Evolutionary conservation across 192 early-diverging fungal genomes (phyloP), one percentile per base, ranked within the genome.

Genomic region (Helicostylum pulchrum): DNA sequence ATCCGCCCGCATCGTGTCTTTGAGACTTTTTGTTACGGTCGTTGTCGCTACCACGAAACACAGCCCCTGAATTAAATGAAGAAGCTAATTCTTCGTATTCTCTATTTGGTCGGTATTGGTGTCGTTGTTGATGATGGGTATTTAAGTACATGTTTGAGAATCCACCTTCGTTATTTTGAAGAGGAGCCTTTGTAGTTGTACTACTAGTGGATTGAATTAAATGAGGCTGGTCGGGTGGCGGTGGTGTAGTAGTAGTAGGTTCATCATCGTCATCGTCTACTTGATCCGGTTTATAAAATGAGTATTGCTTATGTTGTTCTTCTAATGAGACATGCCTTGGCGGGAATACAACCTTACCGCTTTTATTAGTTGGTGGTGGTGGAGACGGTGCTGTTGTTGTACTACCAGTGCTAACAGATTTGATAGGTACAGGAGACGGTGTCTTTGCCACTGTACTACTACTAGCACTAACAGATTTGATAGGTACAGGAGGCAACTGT

Each of bases 1-100:
- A 69, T 2, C 67, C 67, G 43, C 67, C 67, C 23, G 61, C 59
- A 57, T 69, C 61, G 36, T 52, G 43, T 26, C 64, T 45, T 7
- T 11, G 54, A 30, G 19, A 32, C 39, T 31, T 17, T 23, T 53
- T 50, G 15, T 47, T 62, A 26, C 26, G 26, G 46, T 49, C 50
- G 12, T 43, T n/a, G 17, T 12, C 7, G 1, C 45, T 17, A 36
- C 65, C 65, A 52, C 55, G 51, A 47, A 73, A 73, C 0, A 73
- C 61, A 15, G 71, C 71, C 20, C 26, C 49, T 23, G 68, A 44
- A 5, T 47, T 19, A n/a, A 56, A 32, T 9, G 42, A 42, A 9
- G 30, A 46, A 11, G 65, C 53, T 47, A 66, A 62, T 64, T 73
- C 71, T 23, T 73, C 71, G n/a, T 66, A 73, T 2, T 65, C 21